A percentile compares a stretch with the other conserved stretches of the same genome.
Evolutionary conservation across 2,329 filamentous ascomycete species (phyloP).

Genomic region (Fusarium succisae): DNA sequence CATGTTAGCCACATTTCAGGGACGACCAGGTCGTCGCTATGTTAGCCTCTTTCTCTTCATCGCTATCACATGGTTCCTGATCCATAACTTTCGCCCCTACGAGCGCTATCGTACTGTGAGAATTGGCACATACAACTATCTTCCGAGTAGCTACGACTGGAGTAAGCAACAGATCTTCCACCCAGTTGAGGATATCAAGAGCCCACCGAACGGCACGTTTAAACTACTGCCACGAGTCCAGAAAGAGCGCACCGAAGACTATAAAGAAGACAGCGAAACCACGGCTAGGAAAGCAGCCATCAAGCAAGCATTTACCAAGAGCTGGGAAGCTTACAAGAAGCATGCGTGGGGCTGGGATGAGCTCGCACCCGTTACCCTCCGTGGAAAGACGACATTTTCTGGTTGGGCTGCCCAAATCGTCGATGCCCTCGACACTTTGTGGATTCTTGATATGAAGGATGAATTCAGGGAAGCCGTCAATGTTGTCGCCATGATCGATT

Average conservation of each 20-base stretch:
- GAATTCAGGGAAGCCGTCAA: conserved; percentile 64
- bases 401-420: conserved; percentile 69
- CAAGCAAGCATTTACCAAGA: conserved; percentile 53
- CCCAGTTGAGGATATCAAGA: conserved; percentile 45
- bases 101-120: conserved; percentile 30
- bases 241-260: conserved; percentile 49
- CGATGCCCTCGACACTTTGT: conserved; percentile 67
- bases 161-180: conserved; percentile 46
- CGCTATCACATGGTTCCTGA: conserved; percentile 42
- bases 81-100: conserved; percentile 38
- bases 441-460: conserved; percentile 66
- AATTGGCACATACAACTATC: conserved; percentile 43
- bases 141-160: conserved; percentile 53
- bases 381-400: conserved; percentile 58
- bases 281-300: conserved; percentile 50
- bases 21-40: conserved; percentile 48
- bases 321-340: conserved; percentile 62
- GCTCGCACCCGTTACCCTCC: conserved; percentile 59
- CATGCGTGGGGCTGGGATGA: conserved; percentile 68
- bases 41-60: conserved; percentile 44
- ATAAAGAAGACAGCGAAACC: conserved; percentile 51
- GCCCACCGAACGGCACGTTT: conserved; percentile 49
- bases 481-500: conserved; percentile 63
- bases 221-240: conserved; percentile 56
- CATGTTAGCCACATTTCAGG: conserved; percentile 46